Evolutionary conservation across 2,329 filamentous ascomycete species (phyloP).

Genomic region (Microdochium trichocladiopsis): DNA sequence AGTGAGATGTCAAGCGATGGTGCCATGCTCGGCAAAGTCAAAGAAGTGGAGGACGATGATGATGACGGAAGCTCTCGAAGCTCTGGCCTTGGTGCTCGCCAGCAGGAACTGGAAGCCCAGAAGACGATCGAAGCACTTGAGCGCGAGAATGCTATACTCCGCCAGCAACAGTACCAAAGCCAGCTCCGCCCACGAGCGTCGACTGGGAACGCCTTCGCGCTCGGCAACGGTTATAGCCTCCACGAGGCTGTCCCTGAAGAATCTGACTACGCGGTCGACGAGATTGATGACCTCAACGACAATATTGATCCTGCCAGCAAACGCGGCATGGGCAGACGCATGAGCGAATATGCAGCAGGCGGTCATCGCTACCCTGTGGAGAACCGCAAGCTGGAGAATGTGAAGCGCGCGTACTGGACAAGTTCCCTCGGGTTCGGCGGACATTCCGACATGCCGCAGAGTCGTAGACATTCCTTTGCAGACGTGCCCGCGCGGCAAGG

Average conservation of each 20-base stretch:
- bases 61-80: slow-evolving; percentile 47
- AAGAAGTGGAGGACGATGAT: slow-evolving; percentile 62
- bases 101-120: slow-evolving; percentile 44
- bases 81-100: slow-evolving; percentile 44
- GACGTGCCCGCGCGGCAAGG: slow-evolving; percentile 58
- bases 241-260: slow-evolving; percentile 56
- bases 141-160: slow-evolving; percentile 55
- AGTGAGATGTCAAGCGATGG: slow-evolving; percentile 64
- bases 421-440: slow-evolving; percentile 61
- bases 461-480: slow-evolving; percentile 74
- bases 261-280: slow-evolving; percentile 66
- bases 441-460: slow-evolving; percentile 58
- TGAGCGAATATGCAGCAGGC: slow-evolving; percentile 48
- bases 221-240: slow-evolving; percentile 51
- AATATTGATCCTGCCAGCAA: slow-evolving; percentile 37
- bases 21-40: slow-evolving; percentile 58
- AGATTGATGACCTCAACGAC: slow-evolving; percentile 58
- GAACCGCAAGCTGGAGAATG: slow-evolving; percentile 55
- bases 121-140: slow-evolving; percentile 58
- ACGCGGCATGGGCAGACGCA: slow-evolving; percentile 39
- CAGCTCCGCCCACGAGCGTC: slow-evolving; percentile 52
- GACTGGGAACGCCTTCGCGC: slow-evolving; percentile 42
- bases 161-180: slow-evolving; percentile 46
- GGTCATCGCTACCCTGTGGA: slow-evolving; percentile 46
- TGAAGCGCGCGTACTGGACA: slow-evolving; percentile 66